phyloP scores from a whole-genome alignment of 2,329 filamentous ascomycete species.

The Incumbomyces lentus region DNA sequence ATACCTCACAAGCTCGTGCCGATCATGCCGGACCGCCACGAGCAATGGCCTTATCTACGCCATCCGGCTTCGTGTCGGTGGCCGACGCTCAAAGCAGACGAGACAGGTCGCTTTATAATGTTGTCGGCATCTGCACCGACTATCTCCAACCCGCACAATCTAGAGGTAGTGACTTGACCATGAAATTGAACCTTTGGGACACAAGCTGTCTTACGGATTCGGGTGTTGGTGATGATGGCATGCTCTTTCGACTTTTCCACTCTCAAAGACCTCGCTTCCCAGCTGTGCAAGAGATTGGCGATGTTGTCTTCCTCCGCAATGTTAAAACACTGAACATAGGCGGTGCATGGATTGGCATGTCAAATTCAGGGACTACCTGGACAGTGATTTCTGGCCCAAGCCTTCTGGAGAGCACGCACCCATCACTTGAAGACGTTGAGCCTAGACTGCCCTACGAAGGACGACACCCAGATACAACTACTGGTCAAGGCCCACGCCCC shows the following conservation, averaged over 20 bases:
- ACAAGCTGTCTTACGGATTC: constrained; percentile 34
- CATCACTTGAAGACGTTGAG: constrained; percentile 9
- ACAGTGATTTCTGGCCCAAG: constrained; percentile 9
- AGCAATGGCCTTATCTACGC: constrained; percentile 21
- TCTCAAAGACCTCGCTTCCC: constrained; percentile 35
- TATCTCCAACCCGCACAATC: constrained; percentile 44
- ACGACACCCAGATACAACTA: background rate
- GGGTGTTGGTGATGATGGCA: constrained; percentile 28
- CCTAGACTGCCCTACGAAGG: constrained; percentile 1
- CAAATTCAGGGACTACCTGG: constrained; percentile 8
- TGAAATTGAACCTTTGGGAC: constrained; percentile 52
- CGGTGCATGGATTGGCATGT: constrained; percentile 4
- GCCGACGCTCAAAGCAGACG: background rate
- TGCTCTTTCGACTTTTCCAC: constrained; percentile 53
- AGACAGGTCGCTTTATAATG: constrained; percentile 20
- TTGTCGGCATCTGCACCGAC: constrained; percentile 65
- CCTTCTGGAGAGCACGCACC: constrained; percentile 7
- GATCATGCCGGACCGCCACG: too few species aligned
- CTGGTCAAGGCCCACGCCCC: constrained; percentile 1
- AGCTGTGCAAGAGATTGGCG: constrained; percentile 39
- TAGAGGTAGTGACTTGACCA: constrained; percentile 49
- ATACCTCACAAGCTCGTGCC: too few species aligned
- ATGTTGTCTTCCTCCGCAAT: constrained; percentile 55
- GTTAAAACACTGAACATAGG: constrained; percentile 34
- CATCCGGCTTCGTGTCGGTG: constrained; percentile 31